Conservation (phyloP, 139 green algal genomes). For the Coelastrella sp. region DNA sequence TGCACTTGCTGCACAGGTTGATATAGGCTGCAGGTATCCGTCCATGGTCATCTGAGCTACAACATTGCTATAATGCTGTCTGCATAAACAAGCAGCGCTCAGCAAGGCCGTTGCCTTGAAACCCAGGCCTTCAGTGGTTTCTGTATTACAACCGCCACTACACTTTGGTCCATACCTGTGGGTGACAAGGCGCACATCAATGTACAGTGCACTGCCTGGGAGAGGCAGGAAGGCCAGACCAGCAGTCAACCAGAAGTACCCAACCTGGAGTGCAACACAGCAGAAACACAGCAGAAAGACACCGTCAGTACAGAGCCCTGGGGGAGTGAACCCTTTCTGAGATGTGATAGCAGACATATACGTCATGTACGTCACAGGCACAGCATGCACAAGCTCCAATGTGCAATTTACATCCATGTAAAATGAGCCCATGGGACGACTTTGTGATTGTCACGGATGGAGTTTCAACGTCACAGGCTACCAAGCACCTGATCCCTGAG, state of each 20-base stretch:
- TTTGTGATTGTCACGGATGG: too few species aligned
- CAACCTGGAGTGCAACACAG: background rate
- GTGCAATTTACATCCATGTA: too few species aligned
- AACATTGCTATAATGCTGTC: too few species aligned
- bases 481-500: too few species aligned
- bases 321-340: background rate
- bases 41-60: too few species aligned
- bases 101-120: background rate
- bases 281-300: background rate
- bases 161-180: slow-evolving; percentile 23
- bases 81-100: too few species aligned
- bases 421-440: too few species aligned
- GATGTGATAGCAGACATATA: too few species aligned
- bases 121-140: background rate
- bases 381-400: too few species aligned
- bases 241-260: slow-evolving; percentile 37
- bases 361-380: too few species aligned
- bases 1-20: background rate
- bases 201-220: slow-evolving; percentile 29
- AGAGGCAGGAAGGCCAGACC: slow-evolving; percentile 9
- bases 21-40: background rate
- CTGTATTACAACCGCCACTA: background rate
- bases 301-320: background rate
- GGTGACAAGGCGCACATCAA: slow-evolving; percentile 40
- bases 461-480: too few species aligned